These are phyloP conservation scores for Aspergillus neoniger DNA, from an alignment of 2,329 filamentous ascomycete species.

Conservation along the genomic window DNA sequence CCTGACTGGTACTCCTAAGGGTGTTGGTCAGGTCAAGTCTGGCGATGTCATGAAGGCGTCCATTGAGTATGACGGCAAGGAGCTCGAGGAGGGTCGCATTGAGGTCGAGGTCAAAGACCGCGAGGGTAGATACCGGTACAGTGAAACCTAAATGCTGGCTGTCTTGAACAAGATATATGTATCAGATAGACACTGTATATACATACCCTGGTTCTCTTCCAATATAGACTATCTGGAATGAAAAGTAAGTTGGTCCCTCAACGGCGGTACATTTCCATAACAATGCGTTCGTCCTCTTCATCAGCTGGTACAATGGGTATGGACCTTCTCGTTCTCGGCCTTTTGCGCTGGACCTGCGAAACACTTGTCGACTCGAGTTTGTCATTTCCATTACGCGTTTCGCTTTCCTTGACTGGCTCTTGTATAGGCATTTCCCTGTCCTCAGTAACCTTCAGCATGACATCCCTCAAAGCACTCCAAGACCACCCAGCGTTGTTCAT, in stretches of 20 bases:
- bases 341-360: constrained; percentile 2
- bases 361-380: neutral
- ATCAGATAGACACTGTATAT: constrained; percentile 9
- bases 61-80: constrained; percentile 75
- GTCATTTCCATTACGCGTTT: neutral
- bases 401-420: neutral
- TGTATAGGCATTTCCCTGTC: neutral
- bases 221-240: constrained; percentile 1
- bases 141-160: constrained; percentile 59
- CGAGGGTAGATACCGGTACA: constrained; percentile 73
- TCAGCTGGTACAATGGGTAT: constrained; percentile 35
- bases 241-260: neutral
- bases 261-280: neutral
- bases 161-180: neutral
- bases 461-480: constrained; percentile 23
- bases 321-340: constrained; percentile 24
- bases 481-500: constrained; percentile 30
- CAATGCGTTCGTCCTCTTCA: constrained; percentile 29
- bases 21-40: constrained; percentile 80
- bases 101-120: constrained; percentile 82
- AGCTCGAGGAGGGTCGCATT: constrained; percentile 80
- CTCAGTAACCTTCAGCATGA: constrained; percentile 14
- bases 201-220: neutral
- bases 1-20: constrained; percentile 95
- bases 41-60: constrained; percentile 88